Evolutionary conservation across 2,329 filamentous ascomycete species (phyloP), one percentile per base, ranked within the genome.

Genomic region (Fusarium xyrophilum): DNA sequence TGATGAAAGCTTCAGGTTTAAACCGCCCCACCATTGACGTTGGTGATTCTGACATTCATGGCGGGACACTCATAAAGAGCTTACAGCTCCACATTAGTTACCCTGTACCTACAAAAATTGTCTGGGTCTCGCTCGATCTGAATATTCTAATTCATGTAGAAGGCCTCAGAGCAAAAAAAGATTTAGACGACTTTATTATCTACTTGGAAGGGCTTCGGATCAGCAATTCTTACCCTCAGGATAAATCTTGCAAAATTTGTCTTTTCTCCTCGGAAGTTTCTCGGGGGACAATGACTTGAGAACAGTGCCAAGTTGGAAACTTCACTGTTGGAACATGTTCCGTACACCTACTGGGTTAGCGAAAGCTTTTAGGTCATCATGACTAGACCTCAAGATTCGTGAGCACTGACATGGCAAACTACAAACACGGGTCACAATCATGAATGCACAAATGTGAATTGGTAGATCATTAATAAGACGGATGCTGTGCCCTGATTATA

Each of bases 391-490:
- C n/a, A 2, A 27, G 13, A 28, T 28, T 27, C 14, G 17, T 25
- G 8, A n/a, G 15, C 12, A 6, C 23, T 7, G 15, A 15, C 8
- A 17, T 9, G 13, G 13, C 17, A 32, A 15, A 27, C 28, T 21
- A 38, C n/a, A 33, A 7, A 25, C 17, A 21, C 14, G 19, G 14
- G 35, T 53, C 50, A 53, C 56, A 7, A 12, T 36, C 9, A 43
- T 17, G 17, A 23, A 61, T 36, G 51, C 58, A 61, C 50, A 62
- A 43, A 67, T 47, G 44, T 71, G 60, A 63, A 68, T 70, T 72
- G 57, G 65, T 73, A 74, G 60, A 74, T 77, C 74, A 76, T 77
- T 73, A 76, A 72, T 73, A 75, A 71, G 70, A 73, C 69, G 69
- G 65, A 52, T 72, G 66, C 61, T 69, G 65, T 72, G 70, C 53